Conservation (phyloP, 495 filamentous ascomycete genomes). For the Bathelium albidoporum region DNA sequence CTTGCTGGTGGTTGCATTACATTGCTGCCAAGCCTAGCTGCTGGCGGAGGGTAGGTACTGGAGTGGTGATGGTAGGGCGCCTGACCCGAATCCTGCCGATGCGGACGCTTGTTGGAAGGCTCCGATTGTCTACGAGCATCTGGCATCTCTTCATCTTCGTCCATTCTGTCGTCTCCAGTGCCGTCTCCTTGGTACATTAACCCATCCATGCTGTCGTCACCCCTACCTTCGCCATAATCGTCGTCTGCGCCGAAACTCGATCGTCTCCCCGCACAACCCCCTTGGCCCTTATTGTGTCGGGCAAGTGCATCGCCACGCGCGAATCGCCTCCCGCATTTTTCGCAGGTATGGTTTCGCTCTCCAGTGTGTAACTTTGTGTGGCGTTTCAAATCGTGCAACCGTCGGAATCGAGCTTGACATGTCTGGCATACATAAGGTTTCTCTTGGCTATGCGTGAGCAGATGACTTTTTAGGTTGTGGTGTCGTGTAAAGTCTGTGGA, state of each 20-base stretch:
- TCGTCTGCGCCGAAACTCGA: constrained; percentile 78
- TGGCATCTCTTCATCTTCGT: constrained; percentile 47
- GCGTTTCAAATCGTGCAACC: constrained; percentile 90
- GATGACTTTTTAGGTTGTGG: constrained; percentile 97
- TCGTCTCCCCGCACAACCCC: constrained; percentile 84
- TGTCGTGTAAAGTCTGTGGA: constrained; percentile 93
- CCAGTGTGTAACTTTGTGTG: constrained; percentile 95
- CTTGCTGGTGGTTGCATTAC: constrained; percentile 23
- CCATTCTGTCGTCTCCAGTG: constrained; percentile 39
- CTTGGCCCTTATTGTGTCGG: constrained; percentile 89
- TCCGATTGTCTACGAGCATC: constrained; percentile 33
- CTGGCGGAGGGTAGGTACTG: constrained; percentile 64
- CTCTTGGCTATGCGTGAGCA: constrained; percentile 96
- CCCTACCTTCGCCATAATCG: constrained; percentile 50
- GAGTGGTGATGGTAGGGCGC: constrained; percentile 49
- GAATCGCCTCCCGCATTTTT: constrained; percentile 87
- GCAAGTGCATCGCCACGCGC: constrained; percentile 91
- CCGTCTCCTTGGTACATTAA: constrained; percentile 48
- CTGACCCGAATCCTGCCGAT: constrained; percentile 38
- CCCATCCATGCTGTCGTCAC: constrained; percentile 69
- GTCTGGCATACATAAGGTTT: constrained; percentile 89
- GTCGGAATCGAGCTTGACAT: constrained; percentile 80
- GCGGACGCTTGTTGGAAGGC: constrained; percentile 59
- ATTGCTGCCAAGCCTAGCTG: constrained; percentile 17
- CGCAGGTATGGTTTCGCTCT: constrained; percentile 87